phyloP scores from a whole-genome alignment of 106 monocot species.

The Vanilla planifolia region DNA sequence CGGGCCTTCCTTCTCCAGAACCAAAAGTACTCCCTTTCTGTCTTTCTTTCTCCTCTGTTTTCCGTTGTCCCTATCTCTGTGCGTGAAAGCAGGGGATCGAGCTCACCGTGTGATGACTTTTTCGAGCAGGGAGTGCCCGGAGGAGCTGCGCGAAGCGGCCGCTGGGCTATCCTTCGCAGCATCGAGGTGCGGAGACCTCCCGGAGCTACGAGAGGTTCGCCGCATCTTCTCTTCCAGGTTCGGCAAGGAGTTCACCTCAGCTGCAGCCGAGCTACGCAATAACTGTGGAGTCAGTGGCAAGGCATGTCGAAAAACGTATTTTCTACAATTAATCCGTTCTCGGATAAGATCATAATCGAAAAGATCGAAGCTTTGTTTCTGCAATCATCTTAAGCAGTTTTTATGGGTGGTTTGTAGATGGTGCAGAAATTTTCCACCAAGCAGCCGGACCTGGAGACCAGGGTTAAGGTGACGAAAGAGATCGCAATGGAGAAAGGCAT shows the following conservation, averaged over 20 bases:
- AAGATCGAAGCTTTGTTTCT: neutral
- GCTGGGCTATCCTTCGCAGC: slow-evolving; percentile 52
- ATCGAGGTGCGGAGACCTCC: slow-evolving; percentile 57
- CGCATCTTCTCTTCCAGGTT: slow-evolving; percentile 39
- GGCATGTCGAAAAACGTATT: slow-evolving; percentile 30
- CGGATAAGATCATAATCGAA: too few relatives aligned
- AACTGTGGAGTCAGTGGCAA: slow-evolving; percentile 45
- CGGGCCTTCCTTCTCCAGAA: slow-evolving; percentile 40
- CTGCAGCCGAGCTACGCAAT: slow-evolving; percentile 55
- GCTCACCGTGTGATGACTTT: neutral
- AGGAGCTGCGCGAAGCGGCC: slow-evolving; percentile 67
- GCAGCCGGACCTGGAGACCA: slow-evolving; percentile 48
- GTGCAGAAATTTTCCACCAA: slow-evolving; percentile 65
- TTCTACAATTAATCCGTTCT: too few relatives aligned
- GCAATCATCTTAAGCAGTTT: neutral
- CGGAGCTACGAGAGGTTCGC: slow-evolving; percentile 60
- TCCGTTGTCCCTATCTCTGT: neutral
- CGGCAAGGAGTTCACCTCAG: slow-evolving; percentile 48
- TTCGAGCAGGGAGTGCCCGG: slow-evolving; percentile 60
- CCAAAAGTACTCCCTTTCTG: slow-evolving; percentile 27
- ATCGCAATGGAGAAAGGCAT: slow-evolving; percentile 67
- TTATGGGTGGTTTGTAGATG: slow-evolving; percentile 37
- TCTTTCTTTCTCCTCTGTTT: neutral
- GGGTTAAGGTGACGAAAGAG: slow-evolving; percentile 41
- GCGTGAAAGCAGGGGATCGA: too few relatives aligned